Evolutionary conservation across 495 filamentous ascomycete species (phyloP).

Genomic region (Venustampulla echinocandica): DNA sequence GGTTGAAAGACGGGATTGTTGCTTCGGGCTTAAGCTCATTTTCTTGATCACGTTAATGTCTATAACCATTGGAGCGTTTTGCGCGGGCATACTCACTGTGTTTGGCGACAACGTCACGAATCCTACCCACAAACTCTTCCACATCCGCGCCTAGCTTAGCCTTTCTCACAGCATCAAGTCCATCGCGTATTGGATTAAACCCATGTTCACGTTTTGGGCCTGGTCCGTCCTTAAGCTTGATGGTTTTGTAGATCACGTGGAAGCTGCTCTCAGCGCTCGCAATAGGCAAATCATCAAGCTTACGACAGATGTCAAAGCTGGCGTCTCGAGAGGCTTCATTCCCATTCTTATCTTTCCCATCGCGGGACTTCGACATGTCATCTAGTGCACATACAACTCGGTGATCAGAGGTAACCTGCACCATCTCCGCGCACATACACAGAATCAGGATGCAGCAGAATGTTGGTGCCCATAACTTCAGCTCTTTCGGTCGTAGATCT

Average conservation of each 20-base stretch:
- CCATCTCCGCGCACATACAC: slow-evolving; percentile 4
- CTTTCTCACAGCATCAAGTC: neutral
- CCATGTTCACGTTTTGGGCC: neutral
- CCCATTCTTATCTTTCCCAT: neutral
- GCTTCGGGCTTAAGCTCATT: neutral
- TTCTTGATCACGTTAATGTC: neutral
- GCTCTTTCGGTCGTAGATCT: neutral
- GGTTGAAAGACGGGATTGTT: neutral
- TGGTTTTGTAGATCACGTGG: neutral
- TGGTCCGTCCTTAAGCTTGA: neutral
- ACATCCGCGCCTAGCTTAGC: neutral
- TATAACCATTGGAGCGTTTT: neutral
- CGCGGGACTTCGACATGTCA: neutral
- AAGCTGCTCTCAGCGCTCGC: neutral
- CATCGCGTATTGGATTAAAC: neutral
- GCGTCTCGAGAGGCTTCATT: slow-evolving; percentile 9
- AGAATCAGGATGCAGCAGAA: slow-evolving; percentile 3
- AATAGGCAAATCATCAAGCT: slow-evolving; percentile 11
- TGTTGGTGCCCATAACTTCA: neutral
- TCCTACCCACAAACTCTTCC: neutral
- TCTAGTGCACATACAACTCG: neutral
- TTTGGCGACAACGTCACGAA: neutral
- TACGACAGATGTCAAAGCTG: slow-evolving; percentile 31
- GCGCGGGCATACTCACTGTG: neutral
- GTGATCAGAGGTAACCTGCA: neutral